Base-by-base conservation (phyloP, 2,329 filamentous ascomycete genomes). In the Mycosphaerella arachidis region DNA sequence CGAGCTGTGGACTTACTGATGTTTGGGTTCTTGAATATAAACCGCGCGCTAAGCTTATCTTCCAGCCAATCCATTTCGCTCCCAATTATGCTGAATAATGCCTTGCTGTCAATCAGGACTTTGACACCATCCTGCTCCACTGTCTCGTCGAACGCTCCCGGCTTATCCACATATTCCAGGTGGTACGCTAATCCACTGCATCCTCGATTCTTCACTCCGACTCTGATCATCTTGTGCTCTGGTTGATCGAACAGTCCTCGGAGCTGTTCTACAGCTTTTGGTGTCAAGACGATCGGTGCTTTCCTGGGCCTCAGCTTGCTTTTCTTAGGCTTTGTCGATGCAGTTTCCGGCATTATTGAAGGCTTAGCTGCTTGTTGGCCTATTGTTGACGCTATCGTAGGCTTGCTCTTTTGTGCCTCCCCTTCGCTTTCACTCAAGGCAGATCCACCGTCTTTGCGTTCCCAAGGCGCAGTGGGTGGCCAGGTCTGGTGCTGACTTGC, bases 51-150 rank as follows among this genome's bases (percentile, higher is more conserved):
- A 65, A 99, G 78, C 79, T 96, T 96, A 70, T 97, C 94, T 77
- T 97, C 92, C 10, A 93, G 83, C 92, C 93, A 99, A 73, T 99
- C 94, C 94, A 99, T 99, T 78, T 97, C 93, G 72, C 90, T 96
- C 5, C 94, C 94, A 69, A 99, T 97, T 56, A 99, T 97, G 76
- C 93, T 97, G 74, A 99, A 92, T 53, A 99, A 79, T 46, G 94
- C 94, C 80, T 97, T 97, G 81, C 91, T 96, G 75, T 99, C 94
- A 59, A 99, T 94, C 73, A 97, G 75, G 35, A 99, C 93, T 77
- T 90, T 93, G 59, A 99, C 93, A 0, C 93, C 94, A 70, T 97
- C 94, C 74, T 99, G 94, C 73, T 95, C 92, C 1, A 99, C 91
- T 55, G 87, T 82, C 76, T 99, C 94, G 33, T 99, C 94, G 70